Evolutionary conservation across 2,329 filamentous ascomycete genomes (phyloP).

Genomic region (Ceratocystis ficicola): DNA sequence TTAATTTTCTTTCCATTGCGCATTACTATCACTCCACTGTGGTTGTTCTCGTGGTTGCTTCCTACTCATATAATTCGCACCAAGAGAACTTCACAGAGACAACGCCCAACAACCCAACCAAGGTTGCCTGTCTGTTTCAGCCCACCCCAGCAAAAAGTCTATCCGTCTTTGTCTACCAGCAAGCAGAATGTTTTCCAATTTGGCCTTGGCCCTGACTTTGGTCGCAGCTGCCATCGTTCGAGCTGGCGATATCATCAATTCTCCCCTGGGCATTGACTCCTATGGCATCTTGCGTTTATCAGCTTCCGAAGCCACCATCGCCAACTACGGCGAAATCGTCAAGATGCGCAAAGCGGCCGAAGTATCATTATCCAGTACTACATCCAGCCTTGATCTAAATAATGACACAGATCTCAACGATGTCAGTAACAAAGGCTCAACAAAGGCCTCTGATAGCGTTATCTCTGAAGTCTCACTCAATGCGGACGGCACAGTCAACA

Average conservation of each 20-base stretch:
- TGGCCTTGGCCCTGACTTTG: constrained; percentile 20
- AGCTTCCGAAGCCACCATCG: constrained; percentile 20
- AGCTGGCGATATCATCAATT: constrained; percentile 16
- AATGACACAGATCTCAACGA: constrained; percentile 7
- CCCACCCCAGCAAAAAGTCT: not conserved
- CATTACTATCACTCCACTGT: not conserved
- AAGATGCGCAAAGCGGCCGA: constrained; percentile 14
- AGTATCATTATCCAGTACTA: not conserved
- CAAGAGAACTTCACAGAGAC: not conserved
- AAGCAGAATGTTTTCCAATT: constrained; percentile 22
- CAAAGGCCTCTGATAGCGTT: not conserved
- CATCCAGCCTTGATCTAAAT: not conserved
- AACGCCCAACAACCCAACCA: not conserved
- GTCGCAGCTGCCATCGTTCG: constrained; percentile 20
- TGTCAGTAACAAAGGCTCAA: constrained; percentile 12
- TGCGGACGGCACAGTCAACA: constrained; percentile 38
- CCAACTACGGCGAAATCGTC: constrained; percentile 21
- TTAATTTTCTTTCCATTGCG: constrained; percentile 5
- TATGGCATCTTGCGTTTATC: constrained; percentile 18
- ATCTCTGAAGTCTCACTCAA: constrained; percentile 29
- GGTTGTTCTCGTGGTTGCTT: not conserved
- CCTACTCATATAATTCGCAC: not conserved
- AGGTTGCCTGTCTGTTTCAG: not conserved
- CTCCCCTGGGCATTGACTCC: constrained; percentile 8
- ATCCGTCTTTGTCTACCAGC: not conserved